phyloP scores from a whole-genome alignment of 2,329 filamentous ascomycete genomes.

The Nothomitra cinnamomea region DNA sequence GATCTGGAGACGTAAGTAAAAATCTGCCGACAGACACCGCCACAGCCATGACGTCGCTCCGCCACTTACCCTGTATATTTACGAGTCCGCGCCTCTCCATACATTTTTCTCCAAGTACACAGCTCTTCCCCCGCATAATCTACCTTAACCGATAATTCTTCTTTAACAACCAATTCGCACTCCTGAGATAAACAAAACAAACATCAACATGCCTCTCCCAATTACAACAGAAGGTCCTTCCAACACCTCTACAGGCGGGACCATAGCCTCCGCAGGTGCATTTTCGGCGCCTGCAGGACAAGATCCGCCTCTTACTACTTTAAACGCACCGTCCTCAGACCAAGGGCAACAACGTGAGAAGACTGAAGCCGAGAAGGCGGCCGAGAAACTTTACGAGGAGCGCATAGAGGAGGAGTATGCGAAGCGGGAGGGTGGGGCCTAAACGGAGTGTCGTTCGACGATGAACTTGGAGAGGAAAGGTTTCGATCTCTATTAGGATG shows the following conservation, averaged over 20 bases:
- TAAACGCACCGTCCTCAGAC: background rate
- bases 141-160: background rate
- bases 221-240: background rate
- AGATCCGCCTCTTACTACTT: background rate
- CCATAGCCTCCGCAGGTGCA: background rate
- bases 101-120: no score
- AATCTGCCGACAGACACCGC: no score
- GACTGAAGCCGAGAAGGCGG: slow-evolving; percentile 32
- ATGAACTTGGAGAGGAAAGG: no score
- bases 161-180: background rate
- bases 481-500: no score
- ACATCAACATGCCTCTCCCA: background rate
- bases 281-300: background rate
- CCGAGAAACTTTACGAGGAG: slow-evolving; percentile 34
- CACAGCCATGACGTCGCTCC: no score
- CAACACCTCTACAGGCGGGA: background rate
- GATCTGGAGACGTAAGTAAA: no score
- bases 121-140: no score
- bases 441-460: slow-evolving; percentile 23
- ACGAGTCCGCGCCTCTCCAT: no score
- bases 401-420: slow-evolving; percentile 39
- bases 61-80: no score
- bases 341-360: slow-evolving; percentile 16
- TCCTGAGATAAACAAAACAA: background rate
- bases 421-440: slow-evolving; percentile 36